Percentiles rank a stretch among this genome's conserved stretches.
Evolutionary conservation across 768 basidiomycete species (phyloP).

Genomic region (Amanita molliuscula): DNA sequence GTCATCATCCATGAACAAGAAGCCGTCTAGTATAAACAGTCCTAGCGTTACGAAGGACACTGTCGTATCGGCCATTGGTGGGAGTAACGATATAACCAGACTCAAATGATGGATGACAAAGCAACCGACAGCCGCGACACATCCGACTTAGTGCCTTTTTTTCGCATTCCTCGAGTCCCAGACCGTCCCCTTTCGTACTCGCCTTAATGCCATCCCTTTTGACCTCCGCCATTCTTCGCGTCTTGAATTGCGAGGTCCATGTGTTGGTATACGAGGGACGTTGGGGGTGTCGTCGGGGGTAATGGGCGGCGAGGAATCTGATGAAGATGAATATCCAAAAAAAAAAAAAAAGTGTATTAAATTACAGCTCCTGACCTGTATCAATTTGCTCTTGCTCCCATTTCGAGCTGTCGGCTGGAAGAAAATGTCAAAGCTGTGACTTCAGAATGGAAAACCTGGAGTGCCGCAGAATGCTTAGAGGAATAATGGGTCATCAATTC

Average conservation of each 20-base stretch:
- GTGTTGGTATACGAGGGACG: slow-evolving; percentile 55
- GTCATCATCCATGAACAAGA: slow-evolving; percentile 47
- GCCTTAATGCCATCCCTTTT: slow-evolving; percentile 56
- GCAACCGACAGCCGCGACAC: neutral
- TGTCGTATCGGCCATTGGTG: neutral
- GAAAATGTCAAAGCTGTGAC: slow-evolving; percentile 25
- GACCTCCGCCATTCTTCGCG: slow-evolving; percentile 76
- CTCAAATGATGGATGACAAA: neutral
- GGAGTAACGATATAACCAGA: neutral
- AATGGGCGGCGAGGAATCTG: slow-evolving; percentile 49
- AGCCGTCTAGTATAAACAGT: slow-evolving; percentile 86
- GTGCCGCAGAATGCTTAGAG: slow-evolving; percentile 6
- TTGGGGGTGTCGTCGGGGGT: slow-evolving; percentile 23
- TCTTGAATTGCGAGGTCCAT: slow-evolving; percentile 67
- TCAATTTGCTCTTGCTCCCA: too few relatives aligned
- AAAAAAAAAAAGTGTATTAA: neutral
- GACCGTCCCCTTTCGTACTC: neutral
- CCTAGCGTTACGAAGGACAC: slow-evolving; percentile 55
- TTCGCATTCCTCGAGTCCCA: neutral
- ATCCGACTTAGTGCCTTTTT: neutral
- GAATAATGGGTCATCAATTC: slow-evolving; percentile 6
- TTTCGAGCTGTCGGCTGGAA: too few relatives aligned
- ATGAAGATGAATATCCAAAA: slow-evolving; percentile 11
- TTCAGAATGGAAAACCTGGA: slow-evolving; percentile 15
- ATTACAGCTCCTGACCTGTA: slow-evolving; percentile 21